phyloP scores from a whole-genome alignment of 495 filamentous ascomycete species.

The Tuber indicum region DNA sequence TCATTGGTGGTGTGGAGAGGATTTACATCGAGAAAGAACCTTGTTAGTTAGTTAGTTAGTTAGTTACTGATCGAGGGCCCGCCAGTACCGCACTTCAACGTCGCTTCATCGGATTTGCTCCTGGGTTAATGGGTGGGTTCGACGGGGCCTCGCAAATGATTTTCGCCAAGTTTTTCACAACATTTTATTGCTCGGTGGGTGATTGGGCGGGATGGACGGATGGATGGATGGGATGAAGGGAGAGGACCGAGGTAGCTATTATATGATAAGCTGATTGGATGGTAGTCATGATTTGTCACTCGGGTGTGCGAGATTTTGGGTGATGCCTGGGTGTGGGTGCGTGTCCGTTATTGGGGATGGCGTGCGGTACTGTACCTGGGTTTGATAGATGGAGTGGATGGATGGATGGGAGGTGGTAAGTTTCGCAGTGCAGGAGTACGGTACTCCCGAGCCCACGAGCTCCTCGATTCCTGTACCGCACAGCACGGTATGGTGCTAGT shows the following conservation, averaged over 20 bases:
- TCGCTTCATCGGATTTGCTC: slow-evolving; percentile 27
- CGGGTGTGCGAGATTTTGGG: background rate
- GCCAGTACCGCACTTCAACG: slow-evolving; percentile 30
- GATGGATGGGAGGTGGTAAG: background rate
- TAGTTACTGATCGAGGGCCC: background rate
- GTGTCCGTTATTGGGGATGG: background rate
- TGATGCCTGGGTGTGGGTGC: background rate
- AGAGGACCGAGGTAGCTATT: background rate
- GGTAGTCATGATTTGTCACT: background rate
- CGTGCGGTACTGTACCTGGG: background rate
- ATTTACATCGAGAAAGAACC: background rate
- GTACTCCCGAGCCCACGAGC: background rate
- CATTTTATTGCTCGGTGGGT: background rate
- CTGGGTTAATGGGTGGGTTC: background rate
- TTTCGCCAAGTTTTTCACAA: background rate
- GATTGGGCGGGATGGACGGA: background rate
- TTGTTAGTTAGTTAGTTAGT: background rate
- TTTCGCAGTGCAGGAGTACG: background rate
- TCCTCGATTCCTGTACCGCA: background rate
- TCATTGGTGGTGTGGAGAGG: no score
- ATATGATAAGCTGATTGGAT: background rate
- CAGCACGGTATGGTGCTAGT: no score
- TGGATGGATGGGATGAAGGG: background rate
- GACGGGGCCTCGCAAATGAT: background rate
- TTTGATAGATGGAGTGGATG: background rate